phyloP scores from a whole-genome alignment of 257 asterid genomes.

The Penstemon davidsonii region DNA sequence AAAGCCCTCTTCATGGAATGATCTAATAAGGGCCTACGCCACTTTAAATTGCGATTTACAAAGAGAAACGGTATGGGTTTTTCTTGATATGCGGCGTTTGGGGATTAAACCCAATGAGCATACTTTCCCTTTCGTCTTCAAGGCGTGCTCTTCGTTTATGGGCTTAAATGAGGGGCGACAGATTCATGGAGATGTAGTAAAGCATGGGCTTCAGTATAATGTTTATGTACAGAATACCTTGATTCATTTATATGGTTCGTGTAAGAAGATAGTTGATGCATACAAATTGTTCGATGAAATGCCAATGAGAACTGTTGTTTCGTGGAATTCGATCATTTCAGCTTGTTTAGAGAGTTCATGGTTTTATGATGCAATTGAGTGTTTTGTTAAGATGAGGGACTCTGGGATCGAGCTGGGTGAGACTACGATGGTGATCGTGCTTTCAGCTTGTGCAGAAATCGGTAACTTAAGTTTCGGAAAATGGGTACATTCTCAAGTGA shows the following conservation, averaged over 20 bases:
- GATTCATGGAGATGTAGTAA: constrained; percentile 61
- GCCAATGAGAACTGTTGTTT: constrained; percentile 52
- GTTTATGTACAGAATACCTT: constrained; percentile 68
- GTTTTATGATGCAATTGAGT: constrained; percentile 44
- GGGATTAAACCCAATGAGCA: constrained; percentile 53
- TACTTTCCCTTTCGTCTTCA: constrained; percentile 68
- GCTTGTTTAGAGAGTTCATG: constrained; percentile 51
- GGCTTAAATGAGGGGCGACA: constrained; percentile 60
- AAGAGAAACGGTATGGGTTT: constrained; percentile 45
- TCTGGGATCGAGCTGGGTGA: constrained; percentile 49
- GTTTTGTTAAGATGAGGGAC: constrained; percentile 49
- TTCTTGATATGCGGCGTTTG: constrained; percentile 52
- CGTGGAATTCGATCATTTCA: constrained; percentile 78
- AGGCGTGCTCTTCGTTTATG: constrained; percentile 53
- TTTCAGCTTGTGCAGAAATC: constrained; percentile 60
- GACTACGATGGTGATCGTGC: constrained; percentile 72
- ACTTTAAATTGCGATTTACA: constrained; percentile 32
- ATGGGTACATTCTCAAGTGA: constrained; percentile 68
- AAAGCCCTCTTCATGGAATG: constrained; percentile 50
- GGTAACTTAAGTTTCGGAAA: constrained; percentile 70
- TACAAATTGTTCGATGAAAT: constrained; percentile 64
- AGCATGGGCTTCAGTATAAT: constrained; percentile 52
- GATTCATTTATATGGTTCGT: constrained; percentile 56
- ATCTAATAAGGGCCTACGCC: constrained; percentile 53
- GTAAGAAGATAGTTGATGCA: constrained; percentile 52